Conservation (phyloP, 805 yeast species). For the Myxozyma nipponensis region DNA sequence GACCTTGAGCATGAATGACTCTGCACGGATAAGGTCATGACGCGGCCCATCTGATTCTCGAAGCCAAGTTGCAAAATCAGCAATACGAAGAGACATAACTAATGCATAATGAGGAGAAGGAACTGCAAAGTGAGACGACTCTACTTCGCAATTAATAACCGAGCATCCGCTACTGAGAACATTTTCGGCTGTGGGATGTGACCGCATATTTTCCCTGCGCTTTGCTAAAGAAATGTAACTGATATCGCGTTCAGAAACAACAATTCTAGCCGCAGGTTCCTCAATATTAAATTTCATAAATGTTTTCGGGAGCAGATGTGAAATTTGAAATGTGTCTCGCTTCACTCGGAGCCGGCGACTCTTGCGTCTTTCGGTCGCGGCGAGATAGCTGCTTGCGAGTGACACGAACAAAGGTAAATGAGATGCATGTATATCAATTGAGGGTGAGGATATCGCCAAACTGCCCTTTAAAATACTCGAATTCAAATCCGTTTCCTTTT, state of each 20-base stretch:
- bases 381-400: slow-evolving; percentile 1
- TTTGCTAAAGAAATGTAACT: neutral
- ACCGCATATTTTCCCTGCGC: neutral
- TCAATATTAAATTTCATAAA: slow-evolving; percentile 34
- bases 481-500: slow-evolving; percentile 29
- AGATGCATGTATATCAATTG: slow-evolving; percentile 38
- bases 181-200: neutral
- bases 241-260: slow-evolving; percentile 24
- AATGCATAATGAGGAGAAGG: slow-evolving; percentile 29
- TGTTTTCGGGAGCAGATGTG: slow-evolving; percentile 30
- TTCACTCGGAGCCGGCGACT: neutral
- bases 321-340: slow-evolving; percentile 5
- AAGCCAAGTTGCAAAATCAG: slow-evolving; percentile 22
- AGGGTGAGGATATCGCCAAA: slow-evolving; percentile 38
- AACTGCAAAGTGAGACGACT: slow-evolving; percentile 32
- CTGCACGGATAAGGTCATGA: slow-evolving; percentile 16
- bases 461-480: slow-evolving; percentile 34
- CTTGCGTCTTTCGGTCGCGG: neutral
- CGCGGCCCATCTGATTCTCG: slow-evolving; percentile 8
- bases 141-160: slow-evolving; percentile 34
- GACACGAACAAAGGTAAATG: slow-evolving; percentile 37
- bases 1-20: slow-evolving; percentile 13
- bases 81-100: slow-evolving; percentile 29
- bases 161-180: slow-evolving; percentile 37
- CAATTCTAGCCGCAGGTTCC: slow-evolving; percentile 37